Base-by-base conservation (phyloP, 2,329 filamentous ascomycete genomes). In the Sphaerulina populicola region DNA sequence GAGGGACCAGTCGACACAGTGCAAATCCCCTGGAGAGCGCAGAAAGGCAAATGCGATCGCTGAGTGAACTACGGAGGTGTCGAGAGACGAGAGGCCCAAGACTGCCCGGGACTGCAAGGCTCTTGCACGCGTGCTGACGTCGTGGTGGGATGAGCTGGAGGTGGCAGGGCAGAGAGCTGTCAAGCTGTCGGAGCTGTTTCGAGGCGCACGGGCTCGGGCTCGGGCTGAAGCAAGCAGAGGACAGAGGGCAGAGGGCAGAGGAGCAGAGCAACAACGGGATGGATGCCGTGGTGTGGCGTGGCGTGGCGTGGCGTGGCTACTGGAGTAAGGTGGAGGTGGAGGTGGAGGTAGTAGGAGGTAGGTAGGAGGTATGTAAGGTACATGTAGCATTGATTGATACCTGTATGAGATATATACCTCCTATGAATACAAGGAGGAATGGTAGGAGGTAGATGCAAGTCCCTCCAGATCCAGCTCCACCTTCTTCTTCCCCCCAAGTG, bases 41-140 rank as follows among this genome's bases (percentile, higher is more conserved):
- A 47, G 45, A 31, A 40, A 18, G 21, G 45, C 21, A 47, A 40
- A 47, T 14, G 37, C 31, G 31, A 35, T 10, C 8, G 10, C 31
- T 35, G 31, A 33, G 40, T 21, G 36, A 33, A 47, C 44, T 47
- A 40, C 37, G 31, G 35, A 18, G 18, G 18, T 18, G 18, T 18
- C 18, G 18, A 18, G 1, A 18, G 45, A 40, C 35, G 44, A 29
- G 45, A 40, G 36, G 45, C 14, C 35, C 21, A 36, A 36, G 27
- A 31, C n/a, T 36, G 37, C 31, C 35, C 40, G 44, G 45, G 18
- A 40, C 44, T 39, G 44, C 44, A 46, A 36, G 31, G 14, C 44
- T 46, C 33, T 35, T 11, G 12, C 31, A 37, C 27, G 44, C 44
- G 14, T 40, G 39, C 45, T 48, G 46, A 48, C 46, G 46, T 48